These are phyloP conservation scores for Candida taoyuanica DNA, from an alignment of 805 yeast genomes.

Conservation along the genomic window DNA sequence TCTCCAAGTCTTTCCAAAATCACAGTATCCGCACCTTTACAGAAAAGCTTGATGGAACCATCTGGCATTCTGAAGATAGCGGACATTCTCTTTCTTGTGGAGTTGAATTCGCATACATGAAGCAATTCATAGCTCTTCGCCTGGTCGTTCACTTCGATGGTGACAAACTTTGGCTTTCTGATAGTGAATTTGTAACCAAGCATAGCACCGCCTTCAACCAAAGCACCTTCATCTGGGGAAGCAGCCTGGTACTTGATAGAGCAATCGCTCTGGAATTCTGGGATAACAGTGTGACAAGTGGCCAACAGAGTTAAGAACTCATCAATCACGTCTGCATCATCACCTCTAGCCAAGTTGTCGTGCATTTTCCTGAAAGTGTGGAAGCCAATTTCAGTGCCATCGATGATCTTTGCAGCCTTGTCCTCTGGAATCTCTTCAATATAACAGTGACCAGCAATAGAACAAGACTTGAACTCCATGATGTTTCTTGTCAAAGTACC, in stretches of 20 bases:
- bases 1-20: constrained; percentile 77
- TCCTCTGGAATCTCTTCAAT: constrained; percentile 91
- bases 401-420: constrained; percentile 61
- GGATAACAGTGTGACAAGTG: constrained; percentile 96
- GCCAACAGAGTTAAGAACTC: constrained; percentile 82
- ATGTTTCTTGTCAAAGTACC: constrained; percentile 95
- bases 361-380: constrained; percentile 64
- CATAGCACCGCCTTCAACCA: constrained; percentile 92
- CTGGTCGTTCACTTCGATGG: constrained; percentile 47
- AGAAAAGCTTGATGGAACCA: constrained; percentile 79
- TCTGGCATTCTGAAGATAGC: constrained; percentile 93
- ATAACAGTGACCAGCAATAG: constrained; percentile 90
- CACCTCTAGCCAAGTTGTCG: constrained; percentile 41
- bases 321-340: constrained; percentile 49
- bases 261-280: constrained; percentile 66
- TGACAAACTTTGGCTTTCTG: constrained; percentile 80
- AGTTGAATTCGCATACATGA: constrained; percentile 93
- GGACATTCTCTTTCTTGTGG: constrained; percentile 97
- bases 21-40: constrained; percentile 98
- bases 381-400: constrained; percentile 79
- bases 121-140: constrained; percentile 69
- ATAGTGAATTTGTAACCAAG: constrained; percentile 81
- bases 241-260: constrained; percentile 93
- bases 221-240: constrained; percentile 98
- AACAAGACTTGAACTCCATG: constrained; percentile 93